Evolutionary conservation across 2,329 filamentous ascomycete genomes (phyloP).

Genomic region (Calonectria pteridis): DNA sequence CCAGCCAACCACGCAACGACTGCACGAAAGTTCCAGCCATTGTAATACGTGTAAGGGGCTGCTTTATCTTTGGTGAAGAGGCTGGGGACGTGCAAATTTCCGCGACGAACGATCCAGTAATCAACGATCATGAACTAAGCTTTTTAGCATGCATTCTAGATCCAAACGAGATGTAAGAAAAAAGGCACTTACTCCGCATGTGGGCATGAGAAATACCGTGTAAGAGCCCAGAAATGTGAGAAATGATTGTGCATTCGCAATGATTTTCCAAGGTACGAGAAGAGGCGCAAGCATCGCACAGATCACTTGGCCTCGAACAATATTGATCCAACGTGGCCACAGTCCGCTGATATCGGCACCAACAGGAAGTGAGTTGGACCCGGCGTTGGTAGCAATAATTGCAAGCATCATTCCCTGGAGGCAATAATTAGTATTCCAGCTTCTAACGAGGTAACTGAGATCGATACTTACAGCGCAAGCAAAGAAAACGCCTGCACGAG

Average conservation of each 20-base stretch:
- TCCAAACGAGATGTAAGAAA: not conserved
- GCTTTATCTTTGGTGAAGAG: not conserved
- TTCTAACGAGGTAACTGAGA: not conserved
- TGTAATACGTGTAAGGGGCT: not conserved
- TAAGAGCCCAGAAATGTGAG: not conserved
- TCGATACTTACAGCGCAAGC: constrained; percentile 14
- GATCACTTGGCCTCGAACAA: constrained; percentile 5
- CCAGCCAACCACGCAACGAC: not conserved
- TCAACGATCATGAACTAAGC: constrained; percentile 4
- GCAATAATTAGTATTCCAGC: not conserved
- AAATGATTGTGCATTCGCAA: not conserved
- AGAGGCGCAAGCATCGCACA: not conserved
- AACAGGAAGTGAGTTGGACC: not conserved
- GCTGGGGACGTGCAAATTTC: constrained; percentile 2
- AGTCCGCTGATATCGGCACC: constrained; percentile 2
- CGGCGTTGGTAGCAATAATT: constrained; percentile 1
- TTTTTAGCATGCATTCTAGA: not conserved
- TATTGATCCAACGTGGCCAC: constrained; percentile 5
- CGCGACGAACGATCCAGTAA: not conserved
- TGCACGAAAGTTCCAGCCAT: constrained; percentile 2
- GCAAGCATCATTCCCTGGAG: constrained; percentile 2
- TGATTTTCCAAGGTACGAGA: constrained; percentile 1
- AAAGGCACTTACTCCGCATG: not conserved
- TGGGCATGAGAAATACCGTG: constrained; percentile 1
- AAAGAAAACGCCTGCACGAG: constrained; percentile 50